Evolutionary conservation across 345 rosid species (phyloP).

Genomic region (Corymbia maculata): DNA sequence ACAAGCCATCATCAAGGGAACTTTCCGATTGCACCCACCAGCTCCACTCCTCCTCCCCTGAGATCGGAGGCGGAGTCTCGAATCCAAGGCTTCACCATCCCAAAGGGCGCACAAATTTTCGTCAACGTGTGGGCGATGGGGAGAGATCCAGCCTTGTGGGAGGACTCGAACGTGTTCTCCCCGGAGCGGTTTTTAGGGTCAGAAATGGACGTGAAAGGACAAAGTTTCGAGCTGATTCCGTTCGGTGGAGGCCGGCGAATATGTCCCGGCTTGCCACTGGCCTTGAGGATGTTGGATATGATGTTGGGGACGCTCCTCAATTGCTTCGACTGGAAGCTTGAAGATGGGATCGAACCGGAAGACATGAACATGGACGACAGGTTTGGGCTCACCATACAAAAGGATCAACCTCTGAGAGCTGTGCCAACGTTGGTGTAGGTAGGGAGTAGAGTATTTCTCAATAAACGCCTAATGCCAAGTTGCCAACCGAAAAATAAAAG

Average conservation of each 20-base stretch:
- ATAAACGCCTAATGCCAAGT: neutral
- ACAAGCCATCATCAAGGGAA: slow-evolving; percentile 29
- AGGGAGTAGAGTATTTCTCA: neutral
- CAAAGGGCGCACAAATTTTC: neutral
- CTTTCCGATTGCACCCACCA: slow-evolving; percentile 29
- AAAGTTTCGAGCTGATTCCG: slow-evolving; percentile 8
- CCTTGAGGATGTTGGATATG: slow-evolving; percentile 8
- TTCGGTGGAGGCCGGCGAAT: slow-evolving; percentile 19
- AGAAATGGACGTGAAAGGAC: slow-evolving; percentile 11
- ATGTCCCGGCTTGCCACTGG: slow-evolving; percentile 36
- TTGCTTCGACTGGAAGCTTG: slow-evolving; percentile 17
- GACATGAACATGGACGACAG: slow-evolving; percentile 1
- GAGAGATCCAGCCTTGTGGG: slow-evolving; percentile 27
- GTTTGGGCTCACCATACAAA: slow-evolving; percentile 16
- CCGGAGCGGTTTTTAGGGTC: slow-evolving; percentile 17
- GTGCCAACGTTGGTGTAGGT: neutral
- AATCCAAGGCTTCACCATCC: slow-evolving; percentile 10
- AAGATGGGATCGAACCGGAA: neutral
- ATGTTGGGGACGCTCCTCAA: slow-evolving; percentile 28
- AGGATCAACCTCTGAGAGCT: neutral
- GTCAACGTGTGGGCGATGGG: slow-evolving; percentile 24
- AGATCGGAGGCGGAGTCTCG: slow-evolving; percentile 8
- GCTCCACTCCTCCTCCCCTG: slow-evolving; percentile 19
- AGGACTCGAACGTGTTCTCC: slow-evolving; percentile 6
- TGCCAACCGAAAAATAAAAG: no score